Conservation (phyloP, 2,329 filamentous ascomycete species). For the Nakataea oryzae region DNA sequence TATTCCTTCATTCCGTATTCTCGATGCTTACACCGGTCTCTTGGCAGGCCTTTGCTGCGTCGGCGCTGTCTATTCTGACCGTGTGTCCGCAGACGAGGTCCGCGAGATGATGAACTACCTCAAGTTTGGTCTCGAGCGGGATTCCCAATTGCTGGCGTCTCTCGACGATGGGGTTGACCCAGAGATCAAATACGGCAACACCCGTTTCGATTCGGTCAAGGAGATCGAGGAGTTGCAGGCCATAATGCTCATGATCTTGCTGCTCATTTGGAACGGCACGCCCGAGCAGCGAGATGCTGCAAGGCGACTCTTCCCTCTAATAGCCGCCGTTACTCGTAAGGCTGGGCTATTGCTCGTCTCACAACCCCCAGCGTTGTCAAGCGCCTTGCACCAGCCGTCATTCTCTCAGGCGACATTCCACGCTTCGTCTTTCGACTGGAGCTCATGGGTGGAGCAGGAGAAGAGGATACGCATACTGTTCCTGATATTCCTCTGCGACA, state of each 20-base stretch:
- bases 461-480: slow-evolving; percentile 55
- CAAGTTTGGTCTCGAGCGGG: slow-evolving; percentile 46
- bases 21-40: slow-evolving; percentile 55
- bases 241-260: slow-evolving; percentile 47
- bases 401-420: slow-evolving; percentile 34
- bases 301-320: slow-evolving; percentile 44
- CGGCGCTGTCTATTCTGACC: slow-evolving; percentile 64
- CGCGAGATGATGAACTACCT: slow-evolving; percentile 59
- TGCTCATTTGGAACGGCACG: slow-evolving; percentile 63
- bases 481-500: slow-evolving; percentile 53
- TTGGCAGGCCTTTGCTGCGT: slow-evolving; percentile 61
- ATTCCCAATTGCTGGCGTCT: slow-evolving; percentile 37
- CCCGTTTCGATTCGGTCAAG: slow-evolving; percentile 20
- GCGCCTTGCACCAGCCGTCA: slow-evolving; percentile 48
- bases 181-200: slow-evolving; percentile 24
- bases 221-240: slow-evolving; percentile 60
- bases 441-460: slow-evolving; percentile 60
- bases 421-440: slow-evolving; percentile 51
- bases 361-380: slow-evolving; percentile 37
- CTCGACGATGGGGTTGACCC: slow-evolving; percentile 18
- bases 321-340: slow-evolving; percentile 47
- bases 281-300: slow-evolving; percentile 52
- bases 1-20: slow-evolving; percentile 58
- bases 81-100: slow-evolving; percentile 47
- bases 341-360: slow-evolving; percentile 45